Evolutionary conservation across 2,329 filamentous ascomycete genomes (phyloP).

Genomic region (Leptographium wingfieldii): DNA sequence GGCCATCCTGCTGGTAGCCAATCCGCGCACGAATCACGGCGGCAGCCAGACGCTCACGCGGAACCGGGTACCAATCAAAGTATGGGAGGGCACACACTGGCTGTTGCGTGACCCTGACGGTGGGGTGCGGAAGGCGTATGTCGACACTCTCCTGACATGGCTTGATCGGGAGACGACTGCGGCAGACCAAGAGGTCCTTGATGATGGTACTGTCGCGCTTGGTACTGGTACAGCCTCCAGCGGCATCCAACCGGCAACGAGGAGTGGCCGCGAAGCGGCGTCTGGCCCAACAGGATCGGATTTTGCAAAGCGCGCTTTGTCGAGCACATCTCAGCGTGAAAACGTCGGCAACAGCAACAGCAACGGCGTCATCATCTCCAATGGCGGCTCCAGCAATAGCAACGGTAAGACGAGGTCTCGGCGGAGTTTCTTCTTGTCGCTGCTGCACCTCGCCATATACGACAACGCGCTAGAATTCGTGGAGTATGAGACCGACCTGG

Average conservation of each 20-base stretch:
- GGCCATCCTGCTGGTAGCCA: slow-evolving; percentile 70
- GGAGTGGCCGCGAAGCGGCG: slow-evolving; percentile 26
- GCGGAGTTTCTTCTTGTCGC: slow-evolving; percentile 62
- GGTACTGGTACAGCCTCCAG: neutral
- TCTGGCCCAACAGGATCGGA: slow-evolving; percentile 10
- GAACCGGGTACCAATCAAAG: slow-evolving; percentile 62
- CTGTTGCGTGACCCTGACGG: slow-evolving; percentile 69
- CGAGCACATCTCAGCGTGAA: slow-evolving; percentile 52
- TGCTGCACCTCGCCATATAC: slow-evolving; percentile 80
- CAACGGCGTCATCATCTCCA: neutral
- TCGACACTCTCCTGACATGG: slow-evolving; percentile 75
- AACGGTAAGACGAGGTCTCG: slow-evolving; percentile 23
- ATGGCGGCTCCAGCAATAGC: slow-evolving; percentile 15
- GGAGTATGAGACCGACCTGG: slow-evolving; percentile 59
- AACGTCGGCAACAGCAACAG: slow-evolving; percentile 18
- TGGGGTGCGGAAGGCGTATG: slow-evolving; percentile 71
- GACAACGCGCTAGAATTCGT: slow-evolving; percentile 69
- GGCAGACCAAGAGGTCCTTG: slow-evolving; percentile 48
- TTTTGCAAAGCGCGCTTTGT: slow-evolving; percentile 51
- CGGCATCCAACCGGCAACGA: slow-evolving; percentile 26
- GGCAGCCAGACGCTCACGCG: slow-evolving; percentile 54
- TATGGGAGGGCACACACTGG: slow-evolving; percentile 97
- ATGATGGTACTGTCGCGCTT: slow-evolving; percentile 27
- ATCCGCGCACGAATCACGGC: slow-evolving; percentile 46
- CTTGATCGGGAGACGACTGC: slow-evolving; percentile 65